phyloP scores from a whole-genome alignment of 108 stramenopile genomes.

The Nitzschia sp. region DNA sequence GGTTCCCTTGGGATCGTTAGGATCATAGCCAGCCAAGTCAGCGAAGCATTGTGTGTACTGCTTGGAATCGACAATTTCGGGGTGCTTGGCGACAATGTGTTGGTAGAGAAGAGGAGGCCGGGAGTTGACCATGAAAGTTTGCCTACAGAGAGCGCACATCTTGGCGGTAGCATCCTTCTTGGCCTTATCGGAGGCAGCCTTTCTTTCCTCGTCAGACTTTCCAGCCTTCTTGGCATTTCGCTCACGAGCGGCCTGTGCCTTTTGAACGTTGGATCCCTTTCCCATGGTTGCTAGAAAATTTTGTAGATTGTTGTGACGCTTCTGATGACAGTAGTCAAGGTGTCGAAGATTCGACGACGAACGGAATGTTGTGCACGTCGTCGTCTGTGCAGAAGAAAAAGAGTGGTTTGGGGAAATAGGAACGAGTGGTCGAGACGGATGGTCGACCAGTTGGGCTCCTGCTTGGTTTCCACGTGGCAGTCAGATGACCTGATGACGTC shows the following conservation, averaged over 20 bases:
- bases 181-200: constrained; percentile 75
- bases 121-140: constrained; percentile 91
- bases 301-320: neutral
- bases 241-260: constrained; percentile 77
- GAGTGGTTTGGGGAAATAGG: neutral
- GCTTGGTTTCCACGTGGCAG: neutral
- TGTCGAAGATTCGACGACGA: neutral
- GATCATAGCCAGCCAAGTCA: constrained; percentile 73
- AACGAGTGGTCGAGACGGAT: neutral
- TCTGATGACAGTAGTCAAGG: neutral
- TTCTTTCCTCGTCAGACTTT: constrained; percentile 84
- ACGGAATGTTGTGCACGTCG: neutral
- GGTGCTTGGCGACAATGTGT: constrained; percentile 79
- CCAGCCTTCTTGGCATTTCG: constrained; percentile 84
- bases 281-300: constrained; percentile 52
- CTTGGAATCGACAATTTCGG: constrained; percentile 45
- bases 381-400: neutral
- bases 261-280: constrained; percentile 89
- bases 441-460: neutral
- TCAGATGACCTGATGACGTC: neutral
- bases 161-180: constrained; percentile 70
- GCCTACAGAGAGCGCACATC: constrained; percentile 78
- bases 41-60: constrained; percentile 67
- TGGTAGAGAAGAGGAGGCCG: constrained; percentile 60
- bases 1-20: constrained; percentile 52